These are phyloP conservation scores for Hippophae rhamnoides DNA, from an alignment of 306 rosid species.

Conservation along the genomic window DNA sequence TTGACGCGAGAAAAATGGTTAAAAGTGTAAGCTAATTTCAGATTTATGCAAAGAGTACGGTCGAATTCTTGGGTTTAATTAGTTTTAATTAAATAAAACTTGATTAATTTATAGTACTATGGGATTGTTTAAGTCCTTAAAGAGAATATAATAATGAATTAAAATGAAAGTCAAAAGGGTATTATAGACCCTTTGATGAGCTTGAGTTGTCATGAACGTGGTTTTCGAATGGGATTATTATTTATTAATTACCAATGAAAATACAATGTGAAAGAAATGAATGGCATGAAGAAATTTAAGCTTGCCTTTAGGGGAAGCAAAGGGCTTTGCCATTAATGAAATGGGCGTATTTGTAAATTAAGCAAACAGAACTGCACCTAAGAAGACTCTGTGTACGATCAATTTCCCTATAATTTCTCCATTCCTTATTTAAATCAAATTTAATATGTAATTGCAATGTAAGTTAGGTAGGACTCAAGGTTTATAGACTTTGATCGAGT, in stretches of 20 bases:
- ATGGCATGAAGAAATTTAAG: conserved; percentile 42
- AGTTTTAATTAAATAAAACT: too few species aligned
- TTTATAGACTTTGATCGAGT: background rate
- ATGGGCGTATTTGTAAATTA: background rate
- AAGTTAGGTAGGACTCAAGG: conserved; percentile 16
- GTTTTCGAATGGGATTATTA: too few species aligned
- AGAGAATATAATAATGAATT: background rate
- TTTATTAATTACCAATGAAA: background rate
- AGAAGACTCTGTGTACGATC: conserved; percentile 17
- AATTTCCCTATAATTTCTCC: conserved; percentile 2
- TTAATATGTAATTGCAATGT: background rate
- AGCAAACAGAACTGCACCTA: conserved; percentile 23
- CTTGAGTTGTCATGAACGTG: background rate
- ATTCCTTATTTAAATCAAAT: conserved; percentile 5
- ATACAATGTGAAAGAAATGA: conserved; percentile 9
- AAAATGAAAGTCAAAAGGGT: conserved; percentile 38
- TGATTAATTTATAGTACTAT: too few species aligned
- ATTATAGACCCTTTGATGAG: conserved; percentile 9
- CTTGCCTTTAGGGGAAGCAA: conserved; percentile 63
- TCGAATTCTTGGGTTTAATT: conserved; percentile 20
- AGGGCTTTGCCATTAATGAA: conserved; percentile 30
- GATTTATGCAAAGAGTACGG: conserved; percentile 42
- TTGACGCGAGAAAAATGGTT: conserved; percentile 70
- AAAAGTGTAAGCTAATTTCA: conserved; percentile 26
- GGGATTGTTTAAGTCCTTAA: too few species aligned